Conservation (phyloP, 2,329 filamentous ascomycete species). For the Dothistroma septosporum region DNA sequence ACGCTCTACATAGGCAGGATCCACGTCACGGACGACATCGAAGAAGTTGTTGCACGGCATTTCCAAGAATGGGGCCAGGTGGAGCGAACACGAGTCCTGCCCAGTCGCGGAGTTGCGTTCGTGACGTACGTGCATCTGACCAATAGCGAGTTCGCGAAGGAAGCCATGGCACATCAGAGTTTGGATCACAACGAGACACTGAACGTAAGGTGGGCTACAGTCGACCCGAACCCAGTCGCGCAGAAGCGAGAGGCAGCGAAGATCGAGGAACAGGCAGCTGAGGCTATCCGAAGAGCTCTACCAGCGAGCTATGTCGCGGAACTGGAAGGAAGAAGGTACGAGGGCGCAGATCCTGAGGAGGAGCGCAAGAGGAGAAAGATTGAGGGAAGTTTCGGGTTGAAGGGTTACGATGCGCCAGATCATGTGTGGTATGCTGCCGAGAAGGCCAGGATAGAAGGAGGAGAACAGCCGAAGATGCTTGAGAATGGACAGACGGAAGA, state of each 20-base stretch:
- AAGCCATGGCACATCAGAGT: slow-evolving; percentile 87
- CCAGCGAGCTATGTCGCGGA: slow-evolving; percentile 89
- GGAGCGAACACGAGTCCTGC: slow-evolving; percentile 81
- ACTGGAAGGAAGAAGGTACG: slow-evolving; percentile 68
- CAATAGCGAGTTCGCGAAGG: slow-evolving; percentile 78
- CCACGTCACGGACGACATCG: slow-evolving; percentile 93
- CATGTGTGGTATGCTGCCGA: slow-evolving; percentile 87
- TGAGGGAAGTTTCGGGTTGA: slow-evolving; percentile 80
- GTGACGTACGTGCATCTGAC: slow-evolving; percentile 90
- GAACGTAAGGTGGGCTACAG: slow-evolving; percentile 95
- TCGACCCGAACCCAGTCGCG: slow-evolving; percentile 91
- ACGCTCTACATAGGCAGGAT: slow-evolving; percentile 92
- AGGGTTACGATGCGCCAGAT: slow-evolving; percentile 91
- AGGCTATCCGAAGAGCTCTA: slow-evolving; percentile 81
- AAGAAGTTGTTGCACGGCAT: slow-evolving; percentile 90
- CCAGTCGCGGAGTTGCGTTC: slow-evolving; percentile 85
- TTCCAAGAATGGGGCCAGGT: slow-evolving; percentile 96
- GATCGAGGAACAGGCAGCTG: slow-evolving; percentile 93
- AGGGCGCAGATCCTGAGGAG: slow-evolving; percentile 60
- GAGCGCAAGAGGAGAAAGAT: slow-evolving; percentile 84
- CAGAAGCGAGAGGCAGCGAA: slow-evolving; percentile 84
- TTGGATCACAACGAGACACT: slow-evolving; percentile 88
- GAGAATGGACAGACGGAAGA: slow-evolving; percentile 30
- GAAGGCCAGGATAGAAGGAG: slow-evolving; percentile 61
- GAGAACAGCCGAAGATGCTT: slow-evolving; percentile 56